Conservation (phyloP, 257 asterid genomes). For the Paraleonurus japonicus region DNA sequence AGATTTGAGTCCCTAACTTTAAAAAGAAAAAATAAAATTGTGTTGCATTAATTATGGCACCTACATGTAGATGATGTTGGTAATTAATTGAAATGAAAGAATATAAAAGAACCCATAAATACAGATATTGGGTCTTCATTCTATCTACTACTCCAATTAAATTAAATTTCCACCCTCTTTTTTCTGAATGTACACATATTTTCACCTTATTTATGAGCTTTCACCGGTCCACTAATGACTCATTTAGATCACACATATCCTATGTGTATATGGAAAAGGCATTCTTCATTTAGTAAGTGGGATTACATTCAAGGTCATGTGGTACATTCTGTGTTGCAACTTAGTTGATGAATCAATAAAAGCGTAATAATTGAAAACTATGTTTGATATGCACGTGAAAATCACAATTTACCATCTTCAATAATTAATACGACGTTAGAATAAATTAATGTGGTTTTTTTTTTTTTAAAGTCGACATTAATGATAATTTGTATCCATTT, state of each 20-base stretch:
- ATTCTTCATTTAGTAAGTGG: neutral
- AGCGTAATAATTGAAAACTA: neutral
- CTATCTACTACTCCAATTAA: neutral
- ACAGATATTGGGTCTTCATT: neutral
- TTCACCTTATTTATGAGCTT: neutral
- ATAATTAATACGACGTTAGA: too few relatives aligned
- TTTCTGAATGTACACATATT: neutral
- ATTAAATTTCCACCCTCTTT: constrained; percentile 17
- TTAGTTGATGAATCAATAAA: neutral
- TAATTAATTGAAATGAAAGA: neutral
- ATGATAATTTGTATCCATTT: too few relatives aligned
- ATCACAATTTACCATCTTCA: too few relatives aligned
- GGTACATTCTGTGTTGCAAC: neutral
- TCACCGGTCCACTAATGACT: constrained; percentile 7
- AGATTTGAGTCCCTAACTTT: neutral
- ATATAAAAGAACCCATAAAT: neutral
- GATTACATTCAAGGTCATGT: neutral
- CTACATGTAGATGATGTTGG: neutral
- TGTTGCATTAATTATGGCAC: constrained; percentile 2
- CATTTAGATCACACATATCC: neutral
- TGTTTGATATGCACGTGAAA: neutral
- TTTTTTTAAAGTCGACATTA: too few relatives aligned
- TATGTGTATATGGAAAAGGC: neutral
- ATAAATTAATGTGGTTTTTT: too few relatives aligned
- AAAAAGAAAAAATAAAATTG: neutral